Percentiles rank a stretch among this genome's conserved stretches.
Conservation (phyloP, 306 rosid genomes). For the Citrullus amarus region DNA sequence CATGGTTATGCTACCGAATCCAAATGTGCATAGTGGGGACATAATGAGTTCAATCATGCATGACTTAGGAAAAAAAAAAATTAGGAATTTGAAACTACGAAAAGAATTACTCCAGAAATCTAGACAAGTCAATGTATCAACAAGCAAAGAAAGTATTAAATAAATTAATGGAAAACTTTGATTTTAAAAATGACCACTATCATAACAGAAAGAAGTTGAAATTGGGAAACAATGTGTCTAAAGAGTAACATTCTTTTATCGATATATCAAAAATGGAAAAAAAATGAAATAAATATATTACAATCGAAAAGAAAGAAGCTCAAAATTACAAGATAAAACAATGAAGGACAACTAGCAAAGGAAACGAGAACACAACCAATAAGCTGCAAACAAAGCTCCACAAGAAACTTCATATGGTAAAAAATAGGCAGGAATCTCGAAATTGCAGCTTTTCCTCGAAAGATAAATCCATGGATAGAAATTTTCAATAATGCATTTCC, state of each 20-base stretch:
- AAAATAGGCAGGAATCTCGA: too few relatives aligned
- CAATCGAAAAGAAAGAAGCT: too few relatives aligned
- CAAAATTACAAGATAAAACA: too few relatives aligned
- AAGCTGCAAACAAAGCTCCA: too few relatives aligned
- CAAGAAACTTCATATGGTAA: too few relatives aligned
- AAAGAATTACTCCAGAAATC: background rate
- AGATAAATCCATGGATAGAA: background rate
- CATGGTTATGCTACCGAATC: constrained; percentile 7
- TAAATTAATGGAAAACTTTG: background rate
- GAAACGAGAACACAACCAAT: too few relatives aligned
- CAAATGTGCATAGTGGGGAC: background rate
- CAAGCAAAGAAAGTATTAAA: background rate
- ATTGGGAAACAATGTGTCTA: background rate
- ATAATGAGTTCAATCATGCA: background rate
- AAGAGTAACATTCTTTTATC: too few relatives aligned
- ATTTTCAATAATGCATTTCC: background rate
- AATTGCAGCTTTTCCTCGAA: background rate
- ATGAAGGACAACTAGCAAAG: too few relatives aligned
- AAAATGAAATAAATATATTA: too few relatives aligned
- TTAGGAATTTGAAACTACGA: background rate
- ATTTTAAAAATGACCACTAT: background rate
- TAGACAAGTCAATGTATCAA: background rate
- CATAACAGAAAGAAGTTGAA: background rate
- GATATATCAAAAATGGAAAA: too few relatives aligned
- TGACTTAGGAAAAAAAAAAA: background rate